Percentiles rank a stretch among this genome's conserved stretches.
These are phyloP conservation scores for Chaetoscypha palmicola DNA, from an alignment of 2,329 filamentous ascomycete species.

Conservation along the genomic window DNA sequence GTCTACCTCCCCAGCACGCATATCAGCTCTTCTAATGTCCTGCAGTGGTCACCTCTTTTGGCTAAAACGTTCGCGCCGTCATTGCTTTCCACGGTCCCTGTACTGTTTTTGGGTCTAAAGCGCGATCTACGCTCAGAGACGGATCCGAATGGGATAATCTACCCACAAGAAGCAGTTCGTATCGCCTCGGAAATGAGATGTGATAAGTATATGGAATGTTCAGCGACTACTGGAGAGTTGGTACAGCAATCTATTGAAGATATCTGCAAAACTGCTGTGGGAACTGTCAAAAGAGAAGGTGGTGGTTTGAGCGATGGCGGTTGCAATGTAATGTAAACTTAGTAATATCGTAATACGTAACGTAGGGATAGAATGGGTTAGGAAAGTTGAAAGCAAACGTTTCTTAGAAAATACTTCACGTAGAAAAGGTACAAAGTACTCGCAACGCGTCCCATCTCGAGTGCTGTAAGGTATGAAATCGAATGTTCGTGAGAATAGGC, in stretches of 20 bases:
- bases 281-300: conserved; percentile 36
- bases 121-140: conserved; percentile 49
- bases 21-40: background rate
- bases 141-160: conserved; percentile 54
- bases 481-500: background rate
- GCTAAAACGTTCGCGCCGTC: conserved; percentile 47
- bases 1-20: conserved; percentile 17
- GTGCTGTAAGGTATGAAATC: background rate
- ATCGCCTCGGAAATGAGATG: conserved; percentile 51
- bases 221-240: conserved; percentile 52
- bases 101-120: conserved; percentile 54
- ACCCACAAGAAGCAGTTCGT: conserved; percentile 53
- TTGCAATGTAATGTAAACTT: conserved; percentile 43
- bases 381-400: background rate
- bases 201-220: conserved; percentile 59
- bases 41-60: conserved; percentile 2
- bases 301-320: conserved; percentile 47
- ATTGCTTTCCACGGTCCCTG: conserved; percentile 33
- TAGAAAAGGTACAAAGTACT: background rate
- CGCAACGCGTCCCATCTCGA: no score
- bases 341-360: background rate
- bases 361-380: background rate
- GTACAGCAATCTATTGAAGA: conserved; percentile 52
- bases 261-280: conserved; percentile 49
- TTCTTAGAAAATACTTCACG: no score